phyloP scores from a whole-genome alignment of 2,329 filamentous ascomycete genomes.

The Microcyclosporella mali region DNA sequence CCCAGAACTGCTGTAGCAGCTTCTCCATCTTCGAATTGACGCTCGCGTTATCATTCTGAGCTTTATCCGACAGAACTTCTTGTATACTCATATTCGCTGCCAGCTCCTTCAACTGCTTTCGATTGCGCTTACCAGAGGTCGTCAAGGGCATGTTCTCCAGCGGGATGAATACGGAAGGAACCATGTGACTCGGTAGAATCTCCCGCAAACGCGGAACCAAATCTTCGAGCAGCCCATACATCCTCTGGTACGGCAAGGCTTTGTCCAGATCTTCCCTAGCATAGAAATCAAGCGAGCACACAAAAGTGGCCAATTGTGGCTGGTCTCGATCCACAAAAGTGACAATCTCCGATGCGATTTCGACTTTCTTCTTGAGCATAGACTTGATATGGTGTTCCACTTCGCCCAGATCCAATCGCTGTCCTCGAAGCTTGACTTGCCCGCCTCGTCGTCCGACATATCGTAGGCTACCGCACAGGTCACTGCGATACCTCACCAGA shows the following conservation, averaged over 20 bases:
- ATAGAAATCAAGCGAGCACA: neutral
- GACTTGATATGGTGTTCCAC: slow-evolving; percentile 34
- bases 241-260: no score
- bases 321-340: neutral
- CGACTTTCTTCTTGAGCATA: neutral
- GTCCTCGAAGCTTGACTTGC: slow-evolving; percentile 60
- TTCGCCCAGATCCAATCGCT: slow-evolving; percentile 55
- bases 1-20: neutral
- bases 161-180: slow-evolving; percentile 39
- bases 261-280: neutral
- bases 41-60: no score
- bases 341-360: slow-evolving; percentile 1
- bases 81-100: neutral
- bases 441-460: slow-evolving; percentile 53
- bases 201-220: slow-evolving; percentile 13
- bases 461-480: slow-evolving; percentile 37
- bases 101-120: slow-evolving; percentile 9
- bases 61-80: neutral
- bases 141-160: slow-evolving; percentile 40
- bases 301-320: neutral
- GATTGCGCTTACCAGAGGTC: slow-evolving; percentile 37
- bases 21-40: neutral
- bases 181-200: slow-evolving; percentile 36
- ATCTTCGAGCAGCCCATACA: slow-evolving; percentile 34
- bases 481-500: slow-evolving; percentile 51